These are phyloP conservation scores for Zygoascus hellenicus DNA, from an alignment of 1,139 yeast species.

Conservation along the genomic window DNA sequence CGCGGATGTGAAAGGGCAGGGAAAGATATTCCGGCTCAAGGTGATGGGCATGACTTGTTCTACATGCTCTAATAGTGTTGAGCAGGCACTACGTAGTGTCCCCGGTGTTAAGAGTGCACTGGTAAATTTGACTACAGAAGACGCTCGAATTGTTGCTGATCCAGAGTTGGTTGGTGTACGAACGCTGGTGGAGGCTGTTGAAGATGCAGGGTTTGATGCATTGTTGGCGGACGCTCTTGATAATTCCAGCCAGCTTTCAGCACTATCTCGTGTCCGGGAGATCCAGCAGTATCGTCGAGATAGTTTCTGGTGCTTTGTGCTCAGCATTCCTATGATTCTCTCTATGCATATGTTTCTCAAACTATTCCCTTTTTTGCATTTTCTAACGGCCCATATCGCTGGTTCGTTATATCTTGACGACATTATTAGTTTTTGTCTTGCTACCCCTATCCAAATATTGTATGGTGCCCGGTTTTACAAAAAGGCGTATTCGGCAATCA, in stretches of 20 bases:
- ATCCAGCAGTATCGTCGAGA: constrained; percentile 61
- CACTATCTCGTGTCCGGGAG: constrained; percentile 66
- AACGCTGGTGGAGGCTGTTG: constrained; percentile 45
- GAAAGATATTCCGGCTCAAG: constrained; percentile 28
- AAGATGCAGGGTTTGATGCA: constrained; percentile 47
- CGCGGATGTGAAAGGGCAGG: not conserved
- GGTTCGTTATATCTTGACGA: constrained; percentile 41
- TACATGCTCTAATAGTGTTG: constrained; percentile 50
- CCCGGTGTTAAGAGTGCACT: constrained; percentile 44
- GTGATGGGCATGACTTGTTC: constrained; percentile 60
- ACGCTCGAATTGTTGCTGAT: constrained; percentile 44
- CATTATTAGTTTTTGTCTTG: constrained; percentile 54
- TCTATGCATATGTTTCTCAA: constrained; percentile 40
- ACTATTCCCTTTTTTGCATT: constrained; percentile 25
- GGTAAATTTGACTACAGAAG: constrained; percentile 39
- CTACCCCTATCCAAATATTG: constrained; percentile 63
- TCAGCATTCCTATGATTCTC: constrained; percentile 62
- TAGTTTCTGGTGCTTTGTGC: constrained; percentile 45
- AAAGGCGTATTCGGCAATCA: constrained; percentile 60
- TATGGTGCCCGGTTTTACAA: constrained; percentile 60
- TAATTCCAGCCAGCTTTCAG: constrained; percentile 57
- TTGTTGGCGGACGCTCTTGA: constrained; percentile 39
- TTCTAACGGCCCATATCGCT: constrained; percentile 23
- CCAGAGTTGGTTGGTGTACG: constrained; percentile 50
- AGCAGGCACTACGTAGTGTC: constrained; percentile 38